Evolutionary conservation across 2,329 filamentous ascomycete genomes (phyloP).

Genomic region (Conoideocrella luteorostrata): DNA sequence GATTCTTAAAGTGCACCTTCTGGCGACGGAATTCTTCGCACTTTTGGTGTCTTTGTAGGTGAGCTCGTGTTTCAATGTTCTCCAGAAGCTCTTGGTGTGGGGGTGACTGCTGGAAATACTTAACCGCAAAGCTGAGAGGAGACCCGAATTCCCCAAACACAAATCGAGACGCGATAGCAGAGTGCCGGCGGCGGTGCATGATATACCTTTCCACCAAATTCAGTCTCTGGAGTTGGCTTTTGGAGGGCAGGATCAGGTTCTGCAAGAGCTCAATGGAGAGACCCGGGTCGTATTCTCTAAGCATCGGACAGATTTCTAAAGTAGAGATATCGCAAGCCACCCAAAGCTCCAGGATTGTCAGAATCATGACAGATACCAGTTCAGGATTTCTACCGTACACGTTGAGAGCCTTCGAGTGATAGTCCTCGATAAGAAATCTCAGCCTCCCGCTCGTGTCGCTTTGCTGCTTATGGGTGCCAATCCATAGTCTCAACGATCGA

Average conservation of each 20-base stretch:
- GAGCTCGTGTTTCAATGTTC: conserved; percentile 34
- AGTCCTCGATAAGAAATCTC: conserved; percentile 25
- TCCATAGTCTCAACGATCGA: conserved; percentile 31
- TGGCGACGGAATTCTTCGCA: conserved; percentile 10
- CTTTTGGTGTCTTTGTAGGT: conserved; percentile 4
- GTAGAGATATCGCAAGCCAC: conserved; percentile 45
- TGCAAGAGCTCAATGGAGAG: conserved; percentile 34
- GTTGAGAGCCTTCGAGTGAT: conserved; percentile 22
- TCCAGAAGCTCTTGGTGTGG: conserved; percentile 28
- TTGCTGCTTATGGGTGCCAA: conserved; percentile 18
- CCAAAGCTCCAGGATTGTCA: conserved; percentile 54
- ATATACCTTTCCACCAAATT: conserved; percentile 38
- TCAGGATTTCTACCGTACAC: conserved; percentile 37
- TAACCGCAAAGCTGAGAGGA: conserved; percentile 11
- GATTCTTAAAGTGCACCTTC: conserved; percentile 4
- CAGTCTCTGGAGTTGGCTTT: conserved; percentile 39
- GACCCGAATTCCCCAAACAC: conserved; percentile 15
- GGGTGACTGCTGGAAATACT: conserved; percentile 13
- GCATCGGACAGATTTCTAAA: conserved; percentile 27
- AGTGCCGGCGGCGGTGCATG: neutral
- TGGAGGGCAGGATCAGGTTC: conserved; percentile 37
- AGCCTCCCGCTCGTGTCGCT: conserved; percentile 22
- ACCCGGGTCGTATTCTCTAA: conserved; percentile 40
- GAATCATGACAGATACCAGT: conserved; percentile 45
- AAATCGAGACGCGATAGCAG: neutral